phyloP scores from a whole-genome alignment of 73 alveolate genomes.

The Blepharisma stoltei region DNA sequence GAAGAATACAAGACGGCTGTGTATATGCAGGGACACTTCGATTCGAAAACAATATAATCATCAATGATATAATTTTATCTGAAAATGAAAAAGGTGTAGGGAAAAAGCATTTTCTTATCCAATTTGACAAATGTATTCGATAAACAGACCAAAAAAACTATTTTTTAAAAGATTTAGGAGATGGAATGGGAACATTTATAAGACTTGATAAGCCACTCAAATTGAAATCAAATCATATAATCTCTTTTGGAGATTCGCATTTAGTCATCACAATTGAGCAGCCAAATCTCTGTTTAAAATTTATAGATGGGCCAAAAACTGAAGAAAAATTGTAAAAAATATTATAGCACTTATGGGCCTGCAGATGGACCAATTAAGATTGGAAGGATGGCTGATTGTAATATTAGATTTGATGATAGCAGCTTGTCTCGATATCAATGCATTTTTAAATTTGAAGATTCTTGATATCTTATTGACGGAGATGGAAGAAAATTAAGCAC shows the following conservation, averaged over 20 bases:
- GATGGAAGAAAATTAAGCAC: slow-evolving; percentile 46
- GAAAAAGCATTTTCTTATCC: too few species aligned
- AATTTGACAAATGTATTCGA: too few species aligned
- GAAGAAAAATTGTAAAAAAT: slow-evolving; percentile 37
- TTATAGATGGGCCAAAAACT: slow-evolving; percentile 65
- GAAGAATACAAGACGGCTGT: too few species aligned
- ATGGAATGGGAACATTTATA: slow-evolving; percentile 57
- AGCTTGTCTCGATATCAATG: slow-evolving; percentile 66
- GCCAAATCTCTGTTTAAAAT: slow-evolving; percentile 40
- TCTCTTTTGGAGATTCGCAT: slow-evolving; percentile 58
- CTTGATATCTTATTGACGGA: slow-evolving; percentile 47
- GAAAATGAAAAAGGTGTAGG: too few species aligned
- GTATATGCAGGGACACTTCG: too few species aligned
- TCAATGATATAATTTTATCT: too few species aligned
- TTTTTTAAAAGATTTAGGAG: slow-evolving; percentile 49
- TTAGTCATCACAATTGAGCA: slow-evolving; percentile 31
- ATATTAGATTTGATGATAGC: slow-evolving; percentile 62
- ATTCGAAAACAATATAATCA: too few species aligned
- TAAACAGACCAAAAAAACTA: slow-evolving; percentile 33
- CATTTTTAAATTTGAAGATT: neutral
- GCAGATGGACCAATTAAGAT: slow-evolving; percentile 35
- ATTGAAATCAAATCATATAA: slow-evolving; percentile 47
- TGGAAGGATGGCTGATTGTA: slow-evolving; percentile 55
- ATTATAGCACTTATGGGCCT: too few species aligned
- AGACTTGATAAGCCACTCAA: slow-evolving; percentile 40